Percentiles rank a stretch among this genome's conserved stretches.
Evolutionary conservation across 176 grass and related monocot species (phyloP).

Genomic region (Zizania latifolia): DNA sequence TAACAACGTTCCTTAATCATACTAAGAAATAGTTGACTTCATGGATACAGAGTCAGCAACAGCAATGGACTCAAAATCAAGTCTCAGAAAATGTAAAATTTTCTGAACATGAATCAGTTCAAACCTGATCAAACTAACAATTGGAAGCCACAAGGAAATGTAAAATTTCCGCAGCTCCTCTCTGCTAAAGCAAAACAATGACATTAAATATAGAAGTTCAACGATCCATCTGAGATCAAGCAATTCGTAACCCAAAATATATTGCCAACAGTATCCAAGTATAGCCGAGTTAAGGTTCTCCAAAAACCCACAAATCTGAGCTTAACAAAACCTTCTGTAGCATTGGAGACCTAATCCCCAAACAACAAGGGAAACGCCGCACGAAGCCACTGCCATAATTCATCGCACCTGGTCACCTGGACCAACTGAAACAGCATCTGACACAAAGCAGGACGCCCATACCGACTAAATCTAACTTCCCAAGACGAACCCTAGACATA

Average conservation of each 20-base stretch:
- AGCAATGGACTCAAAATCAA: background rate
- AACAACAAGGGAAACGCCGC: background rate
- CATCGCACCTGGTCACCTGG: too few species aligned
- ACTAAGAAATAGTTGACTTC: background rate
- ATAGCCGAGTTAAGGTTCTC: background rate
- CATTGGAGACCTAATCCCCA: conserved; percentile 7
- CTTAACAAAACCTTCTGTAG: background rate
- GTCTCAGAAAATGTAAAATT: too few species aligned
- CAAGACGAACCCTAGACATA: conserved; percentile 16
- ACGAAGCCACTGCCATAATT: conserved; percentile 1
- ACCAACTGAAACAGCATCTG: background rate
- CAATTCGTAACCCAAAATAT: background rate
- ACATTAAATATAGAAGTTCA: conserved; percentile 2
- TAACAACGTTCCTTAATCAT: background rate
- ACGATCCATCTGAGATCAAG: background rate
- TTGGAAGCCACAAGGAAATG: background rate
- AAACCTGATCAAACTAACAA: background rate
- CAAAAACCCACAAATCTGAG: conserved; percentile 9
- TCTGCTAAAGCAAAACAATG: background rate
- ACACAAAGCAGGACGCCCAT: background rate
- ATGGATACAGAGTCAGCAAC: background rate
- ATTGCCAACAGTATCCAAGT: background rate
- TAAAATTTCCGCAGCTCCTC: background rate
- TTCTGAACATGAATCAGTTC: background rate
- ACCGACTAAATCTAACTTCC: conserved; percentile 17